Conservation (phyloP, 2,329 filamentous ascomycete genomes). For the Fulvia fulva region DNA sequence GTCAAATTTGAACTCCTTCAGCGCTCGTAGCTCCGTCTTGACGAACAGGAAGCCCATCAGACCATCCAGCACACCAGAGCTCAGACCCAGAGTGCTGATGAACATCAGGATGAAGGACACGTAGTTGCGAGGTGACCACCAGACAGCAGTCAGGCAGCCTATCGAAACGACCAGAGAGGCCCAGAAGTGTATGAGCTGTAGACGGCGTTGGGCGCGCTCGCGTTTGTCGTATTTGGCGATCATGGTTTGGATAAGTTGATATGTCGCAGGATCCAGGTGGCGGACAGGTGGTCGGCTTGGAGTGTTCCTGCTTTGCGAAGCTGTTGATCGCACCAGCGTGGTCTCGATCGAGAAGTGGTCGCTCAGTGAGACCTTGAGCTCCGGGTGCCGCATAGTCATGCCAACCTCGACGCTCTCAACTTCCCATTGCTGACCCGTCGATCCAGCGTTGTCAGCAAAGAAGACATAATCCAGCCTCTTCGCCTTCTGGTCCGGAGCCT, state of each 20-base stretch:
- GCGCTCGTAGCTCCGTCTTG: conserved; percentile 71
- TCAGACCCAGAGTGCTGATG: conserved; percentile 71
- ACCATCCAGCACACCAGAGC: conserved; percentile 75
- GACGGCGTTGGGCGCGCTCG: conserved; percentile 66
- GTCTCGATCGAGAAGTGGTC: conserved; percentile 93
- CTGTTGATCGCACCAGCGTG: conserved; percentile 55
- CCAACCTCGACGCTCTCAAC: conserved; percentile 69
- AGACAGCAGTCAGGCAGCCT: conserved; percentile 74
- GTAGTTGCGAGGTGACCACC: conserved; percentile 76
- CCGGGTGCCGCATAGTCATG: conserved; percentile 77
- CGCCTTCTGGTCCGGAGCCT: conserved; percentile 66
- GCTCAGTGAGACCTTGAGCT: conserved; percentile 78
- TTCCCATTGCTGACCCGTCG: conserved; percentile 55
- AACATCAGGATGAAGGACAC: conserved; percentile 78
- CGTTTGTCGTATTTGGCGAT: conserved; percentile 65
- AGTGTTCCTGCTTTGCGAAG: neutral
- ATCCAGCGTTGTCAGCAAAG: conserved; percentile 47
- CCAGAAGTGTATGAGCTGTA: conserved; percentile 71
- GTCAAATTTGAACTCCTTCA: conserved; percentile 94
- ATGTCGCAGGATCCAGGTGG: conserved; percentile 34
- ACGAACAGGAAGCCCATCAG: conserved; percentile 85
- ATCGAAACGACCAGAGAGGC: conserved; percentile 63
- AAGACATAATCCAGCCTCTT: conserved; percentile 96
- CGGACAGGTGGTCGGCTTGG: neutral
- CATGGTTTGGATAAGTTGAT: conserved; percentile 70